A percentile compares a stretch with the other conserved stretches of the same genome.
phyloP scores from a whole-genome alignment of 2,329 filamentous ascomycete genomes.

The Cladophialophora carrionii region DNA sequence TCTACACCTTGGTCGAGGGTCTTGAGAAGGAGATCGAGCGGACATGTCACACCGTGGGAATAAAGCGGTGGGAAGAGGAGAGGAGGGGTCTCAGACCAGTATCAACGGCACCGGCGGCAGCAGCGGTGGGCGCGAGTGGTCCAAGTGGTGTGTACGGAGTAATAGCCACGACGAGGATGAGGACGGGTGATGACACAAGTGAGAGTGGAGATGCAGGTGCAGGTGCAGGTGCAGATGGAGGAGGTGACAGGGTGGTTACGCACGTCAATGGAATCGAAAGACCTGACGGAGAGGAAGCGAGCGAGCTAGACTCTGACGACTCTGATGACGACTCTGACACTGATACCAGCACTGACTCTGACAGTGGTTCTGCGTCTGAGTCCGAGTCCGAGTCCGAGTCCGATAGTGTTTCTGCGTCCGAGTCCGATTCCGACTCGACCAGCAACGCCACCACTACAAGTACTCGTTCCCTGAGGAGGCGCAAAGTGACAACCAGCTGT shows the following conservation, averaged over 20 bases:
- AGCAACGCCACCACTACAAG: not conserved
- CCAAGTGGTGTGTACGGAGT: not conserved
- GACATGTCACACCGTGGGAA: conserved; percentile 21
- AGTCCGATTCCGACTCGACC: not conserved
- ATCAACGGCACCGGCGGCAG: too few species aligned
- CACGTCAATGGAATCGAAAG: not conserved
- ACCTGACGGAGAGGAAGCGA: not conserved
- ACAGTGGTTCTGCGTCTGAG: not conserved
- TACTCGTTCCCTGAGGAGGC: too few species aligned
- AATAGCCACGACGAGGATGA: not conserved
- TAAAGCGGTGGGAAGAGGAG: conserved; percentile 28
- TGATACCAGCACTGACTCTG: not conserved
- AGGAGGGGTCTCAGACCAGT: conserved; percentile 16
- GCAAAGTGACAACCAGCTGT: too few species aligned
- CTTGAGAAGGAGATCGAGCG: conserved; percentile 18
- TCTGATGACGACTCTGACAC: not conserved
- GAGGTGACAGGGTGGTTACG: not conserved
- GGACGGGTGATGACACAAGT: not conserved
- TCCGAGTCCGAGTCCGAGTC: not conserved
- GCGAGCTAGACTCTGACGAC: not conserved
- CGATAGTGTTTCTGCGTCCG: too few species aligned
- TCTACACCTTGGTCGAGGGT: conserved; percentile 14
- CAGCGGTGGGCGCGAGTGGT: not conserved
- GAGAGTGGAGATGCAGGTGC: not conserved
- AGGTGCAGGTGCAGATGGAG: not conserved